These are phyloP conservation scores for Fusarium avenaceum DNA, from an alignment of 2,329 filamentous ascomycete species.

Conservation along the genomic window DNA sequence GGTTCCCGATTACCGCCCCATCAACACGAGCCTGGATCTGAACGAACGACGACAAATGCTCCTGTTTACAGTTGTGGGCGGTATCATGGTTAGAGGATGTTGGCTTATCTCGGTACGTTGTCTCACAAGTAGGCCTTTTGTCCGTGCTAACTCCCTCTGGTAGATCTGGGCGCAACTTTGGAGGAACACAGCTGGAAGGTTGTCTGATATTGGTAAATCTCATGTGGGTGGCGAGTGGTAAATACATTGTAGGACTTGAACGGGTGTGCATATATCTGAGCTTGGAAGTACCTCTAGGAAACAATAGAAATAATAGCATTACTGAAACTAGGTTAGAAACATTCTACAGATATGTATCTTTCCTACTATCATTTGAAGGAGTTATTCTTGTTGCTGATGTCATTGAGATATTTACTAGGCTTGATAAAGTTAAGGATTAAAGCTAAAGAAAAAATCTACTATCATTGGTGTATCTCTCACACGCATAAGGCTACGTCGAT, in stretches of 20 bases:
- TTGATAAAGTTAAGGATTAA: too few species aligned
- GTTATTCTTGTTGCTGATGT: too few species aligned
- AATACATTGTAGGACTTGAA: not conserved
- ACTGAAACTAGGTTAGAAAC: too few species aligned
- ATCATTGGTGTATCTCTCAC: too few species aligned
- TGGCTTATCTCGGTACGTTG: constrained; percentile 2
- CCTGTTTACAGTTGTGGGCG: not conserved
- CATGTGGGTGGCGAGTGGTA: constrained; percentile 7
- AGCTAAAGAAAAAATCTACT: too few species aligned
- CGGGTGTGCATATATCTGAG: too few species aligned
- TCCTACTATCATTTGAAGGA: too few species aligned
- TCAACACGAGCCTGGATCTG: not conserved
- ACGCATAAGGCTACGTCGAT: too few species aligned
- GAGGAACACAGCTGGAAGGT: constrained; percentile 1
- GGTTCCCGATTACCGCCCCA: constrained; percentile 1
- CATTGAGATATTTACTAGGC: too few species aligned
- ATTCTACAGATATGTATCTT: too few species aligned
- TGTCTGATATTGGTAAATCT: not conserved
- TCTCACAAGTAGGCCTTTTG: not conserved
- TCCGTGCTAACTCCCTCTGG: not conserved
- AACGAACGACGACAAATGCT: constrained; percentile 5
- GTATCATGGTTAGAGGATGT: constrained; percentile 10
- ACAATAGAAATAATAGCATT: too few species aligned
- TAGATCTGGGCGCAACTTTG: not conserved
- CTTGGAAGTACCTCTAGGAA: too few species aligned